Base-by-base conservation (phyloP, 495 filamentous ascomycete species). In the Thozetella sp. region DNA sequence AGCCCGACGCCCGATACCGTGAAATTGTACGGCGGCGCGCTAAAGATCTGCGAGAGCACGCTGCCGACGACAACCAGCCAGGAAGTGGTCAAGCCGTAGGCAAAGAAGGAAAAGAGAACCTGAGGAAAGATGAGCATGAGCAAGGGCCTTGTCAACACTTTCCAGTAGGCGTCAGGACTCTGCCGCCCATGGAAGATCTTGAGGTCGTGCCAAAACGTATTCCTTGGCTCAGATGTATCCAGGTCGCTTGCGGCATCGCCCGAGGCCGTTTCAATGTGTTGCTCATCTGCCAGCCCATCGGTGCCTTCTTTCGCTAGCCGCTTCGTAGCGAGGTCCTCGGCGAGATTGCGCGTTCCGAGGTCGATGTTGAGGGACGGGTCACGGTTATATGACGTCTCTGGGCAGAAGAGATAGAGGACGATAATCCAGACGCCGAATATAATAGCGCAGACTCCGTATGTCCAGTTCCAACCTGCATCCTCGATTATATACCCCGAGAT, bases 31-130 rank as follows among this genome's bases (percentile, higher is more conserved):
- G 76, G 76, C 9, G 76, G 72, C 0, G 64, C 71, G 48, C 68
- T 65, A 58, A 78, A 79, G 10, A 69, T 53, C 51, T 76, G 60
- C 48, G 76, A 72, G 9, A 77, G 67, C 26, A 79, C 71, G 45
- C 71, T 66, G n/a, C 74, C 68, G 9, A 77, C 71, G 2, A 68
- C 71, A 26, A 78, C 71, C 22, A 78, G 63, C 76, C 76, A 79
- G n/a, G 71, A 74, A 25, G 76, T 70, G 45, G 76, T 77, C 9
- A 75, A 71, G 3, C 76, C 76, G 45, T 76, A 73, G 13, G 75
- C 72, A 23, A 78, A 68, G 61, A 79, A 77, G 9, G 68, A 64
- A 66, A 73, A 79, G 15, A 78, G 59, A 4, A 76, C 76, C 48
- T 73, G 70, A 12, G 76, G 76, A 61, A 76, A 79, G 37, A 69